Base-by-base conservation (phyloP, 129 eudicot genomes). In the Ambrosia trifida region DNA sequence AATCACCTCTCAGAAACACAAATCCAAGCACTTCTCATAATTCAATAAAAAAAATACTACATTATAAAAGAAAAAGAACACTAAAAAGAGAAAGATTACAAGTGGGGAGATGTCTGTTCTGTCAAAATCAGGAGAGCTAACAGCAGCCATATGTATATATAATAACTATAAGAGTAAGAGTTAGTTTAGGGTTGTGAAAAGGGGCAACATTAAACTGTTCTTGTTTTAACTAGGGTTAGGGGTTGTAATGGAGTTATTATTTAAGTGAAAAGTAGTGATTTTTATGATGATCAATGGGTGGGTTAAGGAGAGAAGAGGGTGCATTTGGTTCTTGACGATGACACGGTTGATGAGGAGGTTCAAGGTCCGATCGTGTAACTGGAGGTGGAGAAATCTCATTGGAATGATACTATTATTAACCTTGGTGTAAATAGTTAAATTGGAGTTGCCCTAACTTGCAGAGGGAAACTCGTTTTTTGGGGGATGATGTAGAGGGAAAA, bases 101-200 rank as follows among this genome's bases (percentile, higher is more conserved):
- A 78, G 62, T 41, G 82, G 82, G 2, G 82, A 78, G 60, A 78
- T 71, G 77, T 78, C 72, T 41, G 72, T 53, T 70, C 82, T 70
- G 72, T 78, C 82, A 60, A 78, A 78, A 71, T 78, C 82, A 51
- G 76, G 82, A 41, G 81, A 77, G 60, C 82, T 78, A 62, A 40
- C 66, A 52, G 50, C 68, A 78, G 58, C 77, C 79, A 75, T 66
- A 49, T 33, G 16, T 56, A 19, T 33, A 6, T 38, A 24, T 24
- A 24, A 24, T 24, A 24, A 24, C 1, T 24, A 24, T 24, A 57
- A 18, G 80, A 45, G 68, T 76, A 11, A 8, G 6, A 41, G 38
- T 13, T 36, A 43, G 68, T 56, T 56, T 76, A 76, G 80, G 80
- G 80, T 68, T 76, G 62, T 58, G 43, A 75, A 64, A 75, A 57